Conservation (phyloP, 169 alveolate genomes). For the Plasmodium malariae region DNA sequence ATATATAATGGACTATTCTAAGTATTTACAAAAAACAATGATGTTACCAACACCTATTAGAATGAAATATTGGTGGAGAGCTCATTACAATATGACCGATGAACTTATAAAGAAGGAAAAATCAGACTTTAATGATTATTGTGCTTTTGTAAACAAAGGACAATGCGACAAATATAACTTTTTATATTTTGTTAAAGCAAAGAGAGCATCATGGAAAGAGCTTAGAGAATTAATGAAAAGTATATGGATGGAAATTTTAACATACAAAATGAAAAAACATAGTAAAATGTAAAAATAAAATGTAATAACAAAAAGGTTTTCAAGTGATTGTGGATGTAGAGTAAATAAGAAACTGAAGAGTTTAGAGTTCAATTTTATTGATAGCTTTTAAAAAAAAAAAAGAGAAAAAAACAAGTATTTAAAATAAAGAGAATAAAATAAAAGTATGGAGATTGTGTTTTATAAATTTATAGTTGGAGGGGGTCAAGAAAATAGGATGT, state of each 20-base stretch:
- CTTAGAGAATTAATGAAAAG: slow-evolving; percentile 14
- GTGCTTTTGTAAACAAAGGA: slow-evolving; percentile 12
- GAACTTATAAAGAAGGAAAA: slow-evolving; percentile 37
- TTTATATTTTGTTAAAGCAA: slow-evolving; percentile 4
- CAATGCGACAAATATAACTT: slow-evolving; percentile 24
- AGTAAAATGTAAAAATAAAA: slow-evolving; percentile 16
- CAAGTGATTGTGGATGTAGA: no score
- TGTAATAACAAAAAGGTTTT: no score
- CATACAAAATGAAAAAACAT: slow-evolving; percentile 60
- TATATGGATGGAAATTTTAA: slow-evolving; percentile 39
- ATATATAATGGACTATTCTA: slow-evolving; percentile 25
- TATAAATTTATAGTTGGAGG: no score
- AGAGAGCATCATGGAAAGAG: slow-evolving; percentile 28
- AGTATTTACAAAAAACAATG: slow-evolving; percentile 23
- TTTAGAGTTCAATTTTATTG: no score
- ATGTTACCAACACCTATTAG: slow-evolving; percentile 12
- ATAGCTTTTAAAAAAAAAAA: no score
- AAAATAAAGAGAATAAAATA: no score
- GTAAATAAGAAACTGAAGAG: no score
- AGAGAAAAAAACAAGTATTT: no score
- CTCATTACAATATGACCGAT: slow-evolving; percentile 22
- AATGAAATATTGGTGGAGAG: slow-evolving; percentile 62
- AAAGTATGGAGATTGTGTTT: no score
- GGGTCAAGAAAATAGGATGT: no score
- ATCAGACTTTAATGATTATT: slow-evolving; percentile 14